Evolutionary conservation across 306 rosid species (phyloP).

Genomic region (Quercus suber): DNA sequence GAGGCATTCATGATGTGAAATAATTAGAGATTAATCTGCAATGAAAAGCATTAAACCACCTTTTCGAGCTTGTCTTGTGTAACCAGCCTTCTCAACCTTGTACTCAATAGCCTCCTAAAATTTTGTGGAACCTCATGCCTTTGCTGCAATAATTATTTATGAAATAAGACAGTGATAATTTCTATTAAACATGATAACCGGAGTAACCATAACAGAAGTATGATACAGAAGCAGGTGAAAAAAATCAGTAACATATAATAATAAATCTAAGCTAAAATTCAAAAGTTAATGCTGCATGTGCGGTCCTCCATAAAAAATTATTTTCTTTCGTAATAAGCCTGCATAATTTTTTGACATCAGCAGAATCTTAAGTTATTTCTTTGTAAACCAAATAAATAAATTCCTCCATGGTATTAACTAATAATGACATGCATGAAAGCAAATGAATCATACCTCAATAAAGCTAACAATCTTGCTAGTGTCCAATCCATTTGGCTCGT

Average conservation of each 20-base stretch:
- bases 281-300: not conserved
- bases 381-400: not conserved
- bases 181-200: not conserved
- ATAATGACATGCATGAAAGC: not conserved
- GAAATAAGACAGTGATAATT: not conserved
- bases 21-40: not conserved
- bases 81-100: slow-evolving; percentile 40
- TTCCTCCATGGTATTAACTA: not conserved
- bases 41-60: slow-evolving; percentile 11
- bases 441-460: slow-evolving; percentile 33
- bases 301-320: not conserved
- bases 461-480: slow-evolving; percentile 31
- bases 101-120: slow-evolving; percentile 31
- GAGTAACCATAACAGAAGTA: not conserved
- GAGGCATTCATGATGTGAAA: not conserved
- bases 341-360: not conserved
- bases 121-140: slow-evolving; percentile 34
- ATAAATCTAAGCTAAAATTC: not conserved
- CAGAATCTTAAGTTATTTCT: not conserved
- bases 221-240: not conserved
- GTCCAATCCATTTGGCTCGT: slow-evolving; percentile 36
- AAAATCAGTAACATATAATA: not conserved
- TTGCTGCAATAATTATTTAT: slow-evolving; percentile 29
- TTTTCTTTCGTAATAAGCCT: not conserved
- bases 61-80: slow-evolving; percentile 39